phyloP scores from a whole-genome alignment of 805 yeast genomes.

The Suhomyces sp. region DNA sequence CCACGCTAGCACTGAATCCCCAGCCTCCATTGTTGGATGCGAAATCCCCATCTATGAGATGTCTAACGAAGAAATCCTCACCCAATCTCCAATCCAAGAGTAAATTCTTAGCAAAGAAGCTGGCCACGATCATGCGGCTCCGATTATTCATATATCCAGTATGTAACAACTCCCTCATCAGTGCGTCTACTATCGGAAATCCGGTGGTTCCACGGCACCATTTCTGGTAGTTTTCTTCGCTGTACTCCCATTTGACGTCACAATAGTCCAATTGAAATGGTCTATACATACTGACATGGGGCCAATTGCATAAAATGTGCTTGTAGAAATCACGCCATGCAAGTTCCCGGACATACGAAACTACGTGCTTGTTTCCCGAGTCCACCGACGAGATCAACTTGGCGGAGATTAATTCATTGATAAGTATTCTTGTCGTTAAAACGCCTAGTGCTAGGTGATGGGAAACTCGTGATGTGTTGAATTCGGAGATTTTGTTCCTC shows the following conservation, averaged over 20 bases:
- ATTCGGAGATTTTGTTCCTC: constrained; percentile 28
- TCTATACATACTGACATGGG: constrained; percentile 47
- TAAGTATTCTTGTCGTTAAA: constrained; percentile 40
- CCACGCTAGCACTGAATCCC: constrained; percentile 53
- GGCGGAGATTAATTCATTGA: constrained; percentile 22
- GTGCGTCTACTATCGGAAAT: constrained; percentile 55
- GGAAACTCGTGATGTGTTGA: constrained; percentile 42
- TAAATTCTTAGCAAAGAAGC: constrained; percentile 49
- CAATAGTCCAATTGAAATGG: constrained; percentile 46
- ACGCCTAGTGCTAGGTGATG: constrained; percentile 46
- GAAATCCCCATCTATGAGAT: constrained; percentile 51
- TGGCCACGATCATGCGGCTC: constrained; percentile 52
- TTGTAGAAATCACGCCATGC: constrained; percentile 60
- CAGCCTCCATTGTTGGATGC: constrained; percentile 58
- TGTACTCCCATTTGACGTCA: constrained; percentile 44
- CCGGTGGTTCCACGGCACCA: constrained; percentile 59
- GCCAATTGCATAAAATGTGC: constrained; percentile 48
- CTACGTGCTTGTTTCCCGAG: constrained; percentile 19
- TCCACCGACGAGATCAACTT: constrained; percentile 3
- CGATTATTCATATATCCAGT: constrained; percentile 56
- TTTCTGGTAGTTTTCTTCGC: constrained; percentile 36
- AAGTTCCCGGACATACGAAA: constrained; percentile 48
- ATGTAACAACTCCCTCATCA: constrained; percentile 50
- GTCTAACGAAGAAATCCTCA: constrained; percentile 47
- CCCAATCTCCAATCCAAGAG: constrained; percentile 57